phyloP scores from a whole-genome alignment of 139 green algal genomes.

The Zygnema circumcarinatum region DNA sequence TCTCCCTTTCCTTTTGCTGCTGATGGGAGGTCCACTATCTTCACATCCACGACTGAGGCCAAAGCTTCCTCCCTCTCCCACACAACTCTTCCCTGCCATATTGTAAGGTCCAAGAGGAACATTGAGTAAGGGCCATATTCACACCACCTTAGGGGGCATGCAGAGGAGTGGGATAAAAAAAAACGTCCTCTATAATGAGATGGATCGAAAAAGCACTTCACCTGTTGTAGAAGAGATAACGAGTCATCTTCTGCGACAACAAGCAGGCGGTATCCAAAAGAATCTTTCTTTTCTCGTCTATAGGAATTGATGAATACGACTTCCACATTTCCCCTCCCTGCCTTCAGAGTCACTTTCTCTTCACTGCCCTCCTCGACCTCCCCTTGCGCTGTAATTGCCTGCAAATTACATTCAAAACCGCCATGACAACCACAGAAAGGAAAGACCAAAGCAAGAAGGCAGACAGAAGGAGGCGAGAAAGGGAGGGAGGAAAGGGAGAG shows the following conservation, averaged over 20 bases:
- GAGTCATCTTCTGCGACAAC: slow-evolving; percentile 49
- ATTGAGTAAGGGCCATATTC: too few species aligned
- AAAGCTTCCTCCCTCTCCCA: slow-evolving; percentile 83
- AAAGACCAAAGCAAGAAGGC: background rate
- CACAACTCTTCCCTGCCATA: slow-evolving; percentile 58
- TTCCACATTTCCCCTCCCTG: slow-evolving; percentile 6
- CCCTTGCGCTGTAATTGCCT: slow-evolving; percentile 8
- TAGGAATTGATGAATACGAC: slow-evolving; percentile 50
- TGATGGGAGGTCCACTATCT: slow-evolving; percentile 80
- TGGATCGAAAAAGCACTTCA: too few species aligned
- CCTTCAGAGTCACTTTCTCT: background rate
- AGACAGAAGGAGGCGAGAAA: background rate
- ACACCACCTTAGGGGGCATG: too few species aligned
- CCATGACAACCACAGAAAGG: background rate
- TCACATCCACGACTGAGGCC: slow-evolving; percentile 42
- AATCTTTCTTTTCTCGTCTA: background rate
- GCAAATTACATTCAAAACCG: background rate
- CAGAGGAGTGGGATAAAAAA: too few species aligned
- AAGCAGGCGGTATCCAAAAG: slow-evolving; percentile 42
- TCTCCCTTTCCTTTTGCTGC: slow-evolving; percentile 17
- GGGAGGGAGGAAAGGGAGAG: background rate
- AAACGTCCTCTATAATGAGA: too few species aligned
- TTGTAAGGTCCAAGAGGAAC: too few species aligned
- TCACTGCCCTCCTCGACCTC: slow-evolving; percentile 16
- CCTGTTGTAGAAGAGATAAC: slow-evolving; percentile 47